Conservation (phyloP, 2,329 filamentous ascomycete species). For the Raffaelea ambrosiae region DNA sequence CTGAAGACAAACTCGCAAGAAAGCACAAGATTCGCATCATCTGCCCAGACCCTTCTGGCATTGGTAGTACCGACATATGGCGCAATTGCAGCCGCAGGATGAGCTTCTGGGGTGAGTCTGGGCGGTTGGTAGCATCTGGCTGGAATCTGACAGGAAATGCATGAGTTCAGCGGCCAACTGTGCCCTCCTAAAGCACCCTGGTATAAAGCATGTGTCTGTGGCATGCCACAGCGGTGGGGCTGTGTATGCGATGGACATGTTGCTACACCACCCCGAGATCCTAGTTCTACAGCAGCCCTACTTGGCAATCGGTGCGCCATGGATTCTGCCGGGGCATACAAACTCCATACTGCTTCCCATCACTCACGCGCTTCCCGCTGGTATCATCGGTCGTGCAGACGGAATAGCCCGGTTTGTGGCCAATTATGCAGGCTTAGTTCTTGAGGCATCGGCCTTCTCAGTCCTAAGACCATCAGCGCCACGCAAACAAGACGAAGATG, state of each 20-base stretch:
- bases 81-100: conserved; percentile 13
- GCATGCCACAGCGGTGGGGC: conserved; percentile 22
- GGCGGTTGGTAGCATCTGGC: background rate
- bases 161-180: conserved; percentile 13
- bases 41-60: conserved; percentile 24
- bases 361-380: conserved; percentile 14
- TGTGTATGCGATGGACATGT: conserved; percentile 21
- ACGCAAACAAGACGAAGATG: background rate
- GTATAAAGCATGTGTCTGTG: conserved; percentile 20
- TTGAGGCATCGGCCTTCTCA: conserved; percentile 5
- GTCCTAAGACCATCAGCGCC: background rate
- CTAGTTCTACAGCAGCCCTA: conserved; percentile 17
- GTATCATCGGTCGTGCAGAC: conserved; percentile 14
- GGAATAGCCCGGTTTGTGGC: conserved; percentile 14
- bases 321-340: conserved; percentile 21
- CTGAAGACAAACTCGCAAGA: conserved; percentile 24
- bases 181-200: conserved; percentile 23
- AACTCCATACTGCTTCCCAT: conserved; percentile 14
- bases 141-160: background rate
- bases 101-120: conserved; percentile 18
- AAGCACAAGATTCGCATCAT: conserved; percentile 23
- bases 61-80: conserved; percentile 24
- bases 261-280: conserved; percentile 20
- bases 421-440: conserved; percentile 12
- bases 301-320: conserved; percentile 21